phyloP scores from a whole-genome alignment of 768 basidiomycete genomes.

The Coprinopsis sp. region DNA sequence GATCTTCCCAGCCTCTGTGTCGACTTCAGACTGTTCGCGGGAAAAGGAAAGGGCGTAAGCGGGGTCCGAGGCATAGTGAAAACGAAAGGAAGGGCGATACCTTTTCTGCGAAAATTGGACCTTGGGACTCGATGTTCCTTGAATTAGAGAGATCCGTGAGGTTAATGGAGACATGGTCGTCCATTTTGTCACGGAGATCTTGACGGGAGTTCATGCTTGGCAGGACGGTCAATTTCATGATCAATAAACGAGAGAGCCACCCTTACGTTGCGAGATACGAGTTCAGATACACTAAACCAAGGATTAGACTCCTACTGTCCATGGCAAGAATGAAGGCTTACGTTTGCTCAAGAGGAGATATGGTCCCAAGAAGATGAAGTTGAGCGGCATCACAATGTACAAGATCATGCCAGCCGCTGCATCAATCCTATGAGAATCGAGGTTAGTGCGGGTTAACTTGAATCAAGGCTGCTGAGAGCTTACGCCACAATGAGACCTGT shows the following conservation, averaged over 20 bases:
- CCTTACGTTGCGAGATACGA: constrained; percentile 47
- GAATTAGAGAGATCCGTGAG: too few species aligned
- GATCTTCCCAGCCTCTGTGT: too few species aligned
- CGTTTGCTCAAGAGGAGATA: constrained; percentile 52
- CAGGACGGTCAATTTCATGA: neutral
- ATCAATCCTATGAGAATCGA: constrained; percentile 33
- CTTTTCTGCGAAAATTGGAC: too few species aligned
- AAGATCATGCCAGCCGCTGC: constrained; percentile 41
- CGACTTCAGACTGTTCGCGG: too few species aligned
- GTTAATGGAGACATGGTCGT: too few species aligned
- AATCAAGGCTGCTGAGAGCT: constrained; percentile 17
- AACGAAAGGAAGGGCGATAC: too few species aligned
- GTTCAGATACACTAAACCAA: constrained; percentile 46
- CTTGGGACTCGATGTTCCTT: too few species aligned
- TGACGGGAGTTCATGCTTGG: constrained; percentile 43
- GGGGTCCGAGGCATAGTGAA: too few species aligned
- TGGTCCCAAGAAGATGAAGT: constrained; percentile 50
- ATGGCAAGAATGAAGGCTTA: constrained; percentile 21
- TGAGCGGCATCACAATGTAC: constrained; percentile 49
- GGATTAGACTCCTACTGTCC: neutral
- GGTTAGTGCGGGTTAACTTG: neutral
- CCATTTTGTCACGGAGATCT: constrained; percentile 35
- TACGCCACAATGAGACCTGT: constrained; percentile 45
- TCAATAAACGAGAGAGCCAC: neutral
- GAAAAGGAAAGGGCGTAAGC: too few species aligned